phyloP scores from a whole-genome alignment of 2,329 filamentous ascomycete genomes.

The Chaetomiaceae sp. region DNA sequence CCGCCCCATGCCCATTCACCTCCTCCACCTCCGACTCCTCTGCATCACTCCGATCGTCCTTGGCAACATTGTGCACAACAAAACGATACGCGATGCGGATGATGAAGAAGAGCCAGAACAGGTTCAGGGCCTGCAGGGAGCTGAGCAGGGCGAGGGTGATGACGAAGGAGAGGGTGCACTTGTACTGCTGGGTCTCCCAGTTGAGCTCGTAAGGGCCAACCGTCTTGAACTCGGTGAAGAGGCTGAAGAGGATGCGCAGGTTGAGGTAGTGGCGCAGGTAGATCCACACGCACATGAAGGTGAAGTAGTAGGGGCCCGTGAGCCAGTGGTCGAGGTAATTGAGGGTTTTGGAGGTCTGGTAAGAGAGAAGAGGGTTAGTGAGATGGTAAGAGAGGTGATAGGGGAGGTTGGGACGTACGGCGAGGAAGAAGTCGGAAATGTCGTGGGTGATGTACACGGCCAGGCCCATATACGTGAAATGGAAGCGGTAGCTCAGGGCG shows the following conservation, averaged over 20 bases:
- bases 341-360: constrained; percentile 78
- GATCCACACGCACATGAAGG: constrained; percentile 80
- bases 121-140: constrained; percentile 67
- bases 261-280: constrained; percentile 88
- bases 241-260: constrained; percentile 68
- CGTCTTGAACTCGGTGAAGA: constrained; percentile 70
- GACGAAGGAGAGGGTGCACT: constrained; percentile 64
- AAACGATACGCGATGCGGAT: constrained; percentile 70
- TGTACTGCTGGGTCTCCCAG: constrained; percentile 74
- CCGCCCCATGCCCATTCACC: constrained; percentile 19
- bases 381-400: neutral
- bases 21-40: constrained; percentile 56
- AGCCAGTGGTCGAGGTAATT: constrained; percentile 82
- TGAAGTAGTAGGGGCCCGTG: constrained; percentile 76
- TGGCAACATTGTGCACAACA: constrained; percentile 54
- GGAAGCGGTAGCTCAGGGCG: constrained; percentile 83
- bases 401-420: constrained; percentile 51
- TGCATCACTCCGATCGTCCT: constrained; percentile 68
- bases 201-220: constrained; percentile 71
- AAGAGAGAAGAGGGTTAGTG: constrained; percentile 19
- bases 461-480: constrained; percentile 92
- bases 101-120: constrained; percentile 80
- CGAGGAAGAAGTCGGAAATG: constrained; percentile 92
- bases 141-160: constrained; percentile 64
- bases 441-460: constrained; percentile 94